phyloP scores from a whole-genome alignment of 441 rosid genomes.

The Theobroma grandiflorum region DNA sequence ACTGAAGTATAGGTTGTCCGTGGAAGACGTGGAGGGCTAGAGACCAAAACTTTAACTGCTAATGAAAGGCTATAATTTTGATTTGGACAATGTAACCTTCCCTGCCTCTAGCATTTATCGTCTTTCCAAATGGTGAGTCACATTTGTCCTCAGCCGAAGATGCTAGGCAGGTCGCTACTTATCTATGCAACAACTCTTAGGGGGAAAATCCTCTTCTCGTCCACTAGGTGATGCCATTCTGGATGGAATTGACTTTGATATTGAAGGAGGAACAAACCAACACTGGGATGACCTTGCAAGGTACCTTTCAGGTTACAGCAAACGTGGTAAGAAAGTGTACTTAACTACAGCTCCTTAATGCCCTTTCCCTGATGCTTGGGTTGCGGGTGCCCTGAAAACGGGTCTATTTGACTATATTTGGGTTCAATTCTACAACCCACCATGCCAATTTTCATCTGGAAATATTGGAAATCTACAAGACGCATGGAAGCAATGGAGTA shows the following conservation, averaged over 20 bases:
- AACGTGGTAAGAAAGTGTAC: constrained; percentile 3
- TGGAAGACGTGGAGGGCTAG: neutral
- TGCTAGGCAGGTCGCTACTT: constrained; percentile 22
- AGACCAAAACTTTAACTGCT: neutral
- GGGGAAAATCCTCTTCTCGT: constrained; percentile 10
- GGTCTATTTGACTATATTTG: constrained; percentile 23
- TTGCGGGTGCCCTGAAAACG: constrained; percentile 4
- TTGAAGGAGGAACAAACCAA: constrained; percentile 11
- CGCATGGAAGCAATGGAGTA: constrained; percentile 33
- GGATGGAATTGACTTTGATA: constrained; percentile 18
- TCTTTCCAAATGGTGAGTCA: constrained; percentile 1
- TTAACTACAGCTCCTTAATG: constrained; percentile 27
- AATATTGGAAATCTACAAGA: neutral
- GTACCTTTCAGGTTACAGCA: neutral
- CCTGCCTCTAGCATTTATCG: neutral
- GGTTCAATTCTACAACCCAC: constrained; percentile 31
- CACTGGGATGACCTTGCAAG: constrained; percentile 27
- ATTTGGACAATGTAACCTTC: neutral
- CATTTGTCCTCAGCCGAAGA: constrained; percentile 8
- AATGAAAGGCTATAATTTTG: neutral
- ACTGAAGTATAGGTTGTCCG: neutral
- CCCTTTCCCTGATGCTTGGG: constrained; percentile 24
- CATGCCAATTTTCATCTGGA: constrained; percentile 19
- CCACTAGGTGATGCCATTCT: constrained; percentile 25
- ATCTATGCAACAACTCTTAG: constrained; percentile 21